Conservation (phyloP, 2,329 filamentous ascomycete genomes). For the Nigrospora osmanthi region DNA sequence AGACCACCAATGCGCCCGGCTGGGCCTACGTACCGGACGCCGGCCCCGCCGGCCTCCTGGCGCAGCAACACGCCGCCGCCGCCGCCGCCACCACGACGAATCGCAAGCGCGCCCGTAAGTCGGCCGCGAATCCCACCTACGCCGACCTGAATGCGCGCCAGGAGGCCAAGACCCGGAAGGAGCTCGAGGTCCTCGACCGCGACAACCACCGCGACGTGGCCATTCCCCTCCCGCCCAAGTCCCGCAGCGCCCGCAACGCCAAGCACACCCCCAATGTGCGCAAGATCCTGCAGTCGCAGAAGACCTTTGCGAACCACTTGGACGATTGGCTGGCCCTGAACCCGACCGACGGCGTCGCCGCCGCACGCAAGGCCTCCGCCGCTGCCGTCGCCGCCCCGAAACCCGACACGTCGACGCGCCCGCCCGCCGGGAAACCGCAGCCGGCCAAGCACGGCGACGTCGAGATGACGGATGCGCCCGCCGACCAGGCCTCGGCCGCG, state of each 20-base stretch:
- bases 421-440: neutral
- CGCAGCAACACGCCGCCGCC: slow-evolving; percentile 28
- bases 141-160: slow-evolving; percentile 74
- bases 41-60: slow-evolving; percentile 43
- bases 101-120: slow-evolving; percentile 65
- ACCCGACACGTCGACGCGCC: neutral
- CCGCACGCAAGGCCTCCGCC: slow-evolving; percentile 13
- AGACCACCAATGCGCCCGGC: slow-evolving; percentile 66
- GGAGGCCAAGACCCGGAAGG: slow-evolving; percentile 72
- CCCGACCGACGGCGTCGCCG: slow-evolving; percentile 13
- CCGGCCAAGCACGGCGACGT: slow-evolving; percentile 20
- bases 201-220: slow-evolving; percentile 68
- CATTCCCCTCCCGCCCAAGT: slow-evolving; percentile 59
- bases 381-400: slow-evolving; percentile 12
- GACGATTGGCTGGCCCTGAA: slow-evolving; percentile 67
- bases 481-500: neutral
- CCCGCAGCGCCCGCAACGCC: slow-evolving; percentile 29
- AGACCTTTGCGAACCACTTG: slow-evolving; percentile 77
- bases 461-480: slow-evolving; percentile 31
- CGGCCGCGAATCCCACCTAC: slow-evolving; percentile 33
- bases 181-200: slow-evolving; percentile 73
- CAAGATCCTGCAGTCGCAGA: slow-evolving; percentile 71
- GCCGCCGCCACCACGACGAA: slow-evolving; percentile 24
- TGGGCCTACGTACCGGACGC: slow-evolving; percentile 89
- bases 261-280: slow-evolving; percentile 63